Evolutionary conservation across 148 eudicot genomes (phyloP).

Genomic region (Dianthus caryophyllus): DNA sequence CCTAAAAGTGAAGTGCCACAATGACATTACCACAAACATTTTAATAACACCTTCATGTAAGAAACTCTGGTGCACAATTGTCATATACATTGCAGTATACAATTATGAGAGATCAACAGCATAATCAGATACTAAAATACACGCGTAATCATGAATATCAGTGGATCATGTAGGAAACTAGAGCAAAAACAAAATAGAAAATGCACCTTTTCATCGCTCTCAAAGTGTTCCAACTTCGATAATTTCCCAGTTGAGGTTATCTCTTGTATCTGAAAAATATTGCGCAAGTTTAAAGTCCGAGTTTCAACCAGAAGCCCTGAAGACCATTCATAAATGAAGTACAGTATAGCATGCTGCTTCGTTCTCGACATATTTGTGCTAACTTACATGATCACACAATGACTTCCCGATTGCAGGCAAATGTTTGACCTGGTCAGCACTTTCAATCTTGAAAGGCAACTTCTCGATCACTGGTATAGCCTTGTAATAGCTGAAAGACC

Average conservation of each 20-base stretch:
- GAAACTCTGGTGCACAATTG: not conserved
- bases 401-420: constrained; percentile 89
- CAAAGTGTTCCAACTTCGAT: constrained; percentile 94
- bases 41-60: not conserved
- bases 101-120: not conserved
- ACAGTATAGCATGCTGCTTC: not conserved
- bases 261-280: constrained; percentile 70
- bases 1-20: too few relatives aligned
- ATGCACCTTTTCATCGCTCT: constrained; percentile 84
- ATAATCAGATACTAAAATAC: constrained; percentile 4
- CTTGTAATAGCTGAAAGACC: constrained; percentile 91
- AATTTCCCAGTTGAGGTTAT: constrained; percentile 82
- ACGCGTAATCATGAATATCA: not conserved
- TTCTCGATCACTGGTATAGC: constrained; percentile 92
- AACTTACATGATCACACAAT: constrained; percentile 86
- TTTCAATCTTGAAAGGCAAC: constrained; percentile 81
- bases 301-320: not conserved
- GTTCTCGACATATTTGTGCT: not conserved
- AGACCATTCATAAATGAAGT: not conserved
- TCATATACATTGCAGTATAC: not conserved
- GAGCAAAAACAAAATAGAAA: constrained; percentile 1
- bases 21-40: too few relatives aligned
- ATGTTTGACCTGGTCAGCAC: constrained; percentile 75
- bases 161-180: not conserved
- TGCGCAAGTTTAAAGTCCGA: constrained; percentile 9